Percentiles rank a stretch among this genome's conserved stretches.
phyloP scores from a whole-genome alignment of 2,329 filamentous ascomycete species.

The Trichoderma koningiopsis region DNA sequence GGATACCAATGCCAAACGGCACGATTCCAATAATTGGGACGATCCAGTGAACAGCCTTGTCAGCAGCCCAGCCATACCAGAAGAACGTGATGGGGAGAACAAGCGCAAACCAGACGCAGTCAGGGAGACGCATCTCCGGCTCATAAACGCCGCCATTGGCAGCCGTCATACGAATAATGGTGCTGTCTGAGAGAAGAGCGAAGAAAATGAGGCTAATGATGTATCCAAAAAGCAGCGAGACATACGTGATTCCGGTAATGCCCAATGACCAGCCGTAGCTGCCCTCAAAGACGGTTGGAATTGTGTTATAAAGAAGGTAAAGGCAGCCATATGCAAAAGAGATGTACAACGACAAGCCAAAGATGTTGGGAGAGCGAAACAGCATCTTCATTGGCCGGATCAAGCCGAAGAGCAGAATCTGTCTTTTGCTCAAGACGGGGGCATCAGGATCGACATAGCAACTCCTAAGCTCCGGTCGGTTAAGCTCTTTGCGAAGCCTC shows the following conservation, averaged over 20 bases:
- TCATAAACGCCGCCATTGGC: constrained; percentile 10
- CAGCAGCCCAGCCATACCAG: constrained; percentile 42
- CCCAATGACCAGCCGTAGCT: constrained; percentile 18
- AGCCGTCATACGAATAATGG: constrained; percentile 41
- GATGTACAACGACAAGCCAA: constrained; percentile 42
- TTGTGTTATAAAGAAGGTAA: constrained; percentile 37
- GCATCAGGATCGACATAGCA: constrained; percentile 6
- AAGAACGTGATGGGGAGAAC: constrained; percentile 40
- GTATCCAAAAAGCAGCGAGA: constrained; percentile 1
- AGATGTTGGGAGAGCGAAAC: constrained; percentile 52
- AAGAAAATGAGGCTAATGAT: not conserved
- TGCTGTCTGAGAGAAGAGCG: constrained; percentile 43
- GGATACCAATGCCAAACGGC: constrained; percentile 8
- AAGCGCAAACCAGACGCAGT: constrained; percentile 38
- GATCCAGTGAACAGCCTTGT: constrained; percentile 38
- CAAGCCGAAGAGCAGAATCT: constrained; percentile 2
- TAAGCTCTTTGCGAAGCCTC: constrained; percentile 4
- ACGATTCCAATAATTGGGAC: constrained; percentile 41
- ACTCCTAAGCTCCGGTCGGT: not conserved
- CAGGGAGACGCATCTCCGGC: constrained; percentile 41
- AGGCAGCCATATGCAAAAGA: constrained; percentile 16
- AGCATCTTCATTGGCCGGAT: constrained; percentile 45
- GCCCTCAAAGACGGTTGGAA: constrained; percentile 51
- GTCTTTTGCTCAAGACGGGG: constrained; percentile 6
- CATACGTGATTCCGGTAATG: constrained; percentile 10